A percentile compares a stretch with the other conserved stretches of the same genome.
phyloP scores from a whole-genome alignment of 164 flowering plant species.

The Nymphaea thermarum region DNA sequence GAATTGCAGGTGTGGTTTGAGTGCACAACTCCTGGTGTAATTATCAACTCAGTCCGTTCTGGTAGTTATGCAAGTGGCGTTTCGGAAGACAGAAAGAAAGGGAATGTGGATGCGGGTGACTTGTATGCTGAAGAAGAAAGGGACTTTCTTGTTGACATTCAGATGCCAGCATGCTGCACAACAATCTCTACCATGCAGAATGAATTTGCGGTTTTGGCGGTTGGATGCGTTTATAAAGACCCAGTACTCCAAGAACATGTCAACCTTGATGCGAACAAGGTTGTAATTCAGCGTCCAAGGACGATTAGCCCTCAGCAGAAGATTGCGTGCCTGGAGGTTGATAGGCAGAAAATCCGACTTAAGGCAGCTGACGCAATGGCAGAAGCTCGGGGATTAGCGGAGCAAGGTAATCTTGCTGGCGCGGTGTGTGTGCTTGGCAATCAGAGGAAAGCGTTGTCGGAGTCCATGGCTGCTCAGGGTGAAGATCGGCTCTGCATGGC shows the following conservation, averaged over 20 bases:
- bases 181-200: background rate
- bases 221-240: conserved; percentile 42
- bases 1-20: background rate
- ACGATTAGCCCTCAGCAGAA: conserved; percentile 14
- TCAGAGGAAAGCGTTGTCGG: conserved; percentile 27
- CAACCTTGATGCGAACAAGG: conserved; percentile 20
- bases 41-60: background rate
- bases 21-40: background rate
- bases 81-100: background rate
- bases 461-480: conserved; percentile 22
- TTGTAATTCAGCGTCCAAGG: conserved; percentile 38
- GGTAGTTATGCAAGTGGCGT: conserved; percentile 1
- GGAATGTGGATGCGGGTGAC: background rate
- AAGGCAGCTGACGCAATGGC: conserved; percentile 62
- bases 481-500: conserved; percentile 35
- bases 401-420: conserved; percentile 36
- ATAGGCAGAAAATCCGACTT: conserved; percentile 48
- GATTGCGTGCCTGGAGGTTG: conserved; percentile 41
- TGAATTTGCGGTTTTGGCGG: conserved; percentile 32
- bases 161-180: background rate
- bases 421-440: conserved; percentile 36
- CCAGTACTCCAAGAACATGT: conserved; percentile 30
- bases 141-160: background rate
- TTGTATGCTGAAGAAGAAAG: conserved; percentile 2
- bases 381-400: conserved; percentile 50